Base-by-base conservation (phyloP, 2,329 filamentous ascomycete genomes). In the Mariannaea elegans region DNA sequence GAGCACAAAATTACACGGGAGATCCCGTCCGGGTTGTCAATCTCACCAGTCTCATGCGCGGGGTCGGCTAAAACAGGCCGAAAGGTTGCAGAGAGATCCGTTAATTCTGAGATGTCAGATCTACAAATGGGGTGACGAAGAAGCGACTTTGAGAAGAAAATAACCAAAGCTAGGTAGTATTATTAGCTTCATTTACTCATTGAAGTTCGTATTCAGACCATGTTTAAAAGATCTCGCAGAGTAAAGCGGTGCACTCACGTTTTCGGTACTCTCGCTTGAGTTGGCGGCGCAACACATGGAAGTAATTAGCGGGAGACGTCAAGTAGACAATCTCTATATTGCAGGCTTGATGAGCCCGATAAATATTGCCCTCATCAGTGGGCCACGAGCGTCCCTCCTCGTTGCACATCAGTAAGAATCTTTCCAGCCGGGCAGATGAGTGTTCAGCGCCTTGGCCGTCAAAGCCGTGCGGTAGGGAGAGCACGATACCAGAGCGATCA, bases 181-280 rank as follows among this genome's bases (percentile, higher is more conserved):
- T n/a, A n/a, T n/a, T n/a, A n/a, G n/a, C n/a, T n/a, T n/a, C n/a
- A n/a, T n/a, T n/a, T n/a, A n/a, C n/a, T n/a, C n/a, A n/a, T n/a
- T n/a, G n/a, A n/a, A n/a, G n/a, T n/a, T n/a, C n/a, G n/a, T n/a
- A n/a, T n/a, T n/a, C n/a, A n/a, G n/a, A n/a, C n/a, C n/a, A n/a
- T n/a, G n/a, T n/a, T n/a, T n/a, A n/a, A n/a, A n/a, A n/a, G n/a
- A n/a, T n/a, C n/a, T n/a, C n/a, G n/a, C n/a, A n/a, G n/a, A n/a
- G n/a, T n/a, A n/a, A n/a, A n/a, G n/a, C n/a, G 29, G n/a, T 3
- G 18, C 32, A 84, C 91, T 87, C 84, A 94, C 92, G 95, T 84
- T 98, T 99, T 80, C 95, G 88, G 90, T 98, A 98, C 76, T 98
- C 93, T 73, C 95, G 88, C 85, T 97, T 93, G 88, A 98, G 96